phyloP scores from a whole-genome alignment of 2,329 filamentous ascomycete species.

The Alternaria hordeiaustralica region DNA sequence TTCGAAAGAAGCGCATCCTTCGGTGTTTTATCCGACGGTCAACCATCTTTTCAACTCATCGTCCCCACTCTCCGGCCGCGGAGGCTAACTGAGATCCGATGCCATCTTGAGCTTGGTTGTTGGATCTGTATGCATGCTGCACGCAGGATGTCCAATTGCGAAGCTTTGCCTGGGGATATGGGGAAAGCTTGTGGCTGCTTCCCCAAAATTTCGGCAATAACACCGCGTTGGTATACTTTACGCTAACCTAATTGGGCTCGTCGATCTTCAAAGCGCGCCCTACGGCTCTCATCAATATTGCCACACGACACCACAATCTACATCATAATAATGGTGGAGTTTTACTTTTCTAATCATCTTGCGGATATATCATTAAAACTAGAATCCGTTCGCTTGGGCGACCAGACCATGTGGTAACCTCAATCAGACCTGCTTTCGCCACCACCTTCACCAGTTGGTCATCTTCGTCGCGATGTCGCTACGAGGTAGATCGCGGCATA shows the following conservation, averaged over 20 bases:
- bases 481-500: background rate
- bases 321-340: too few relatives aligned
- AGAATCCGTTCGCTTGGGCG: background rate
- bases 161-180: background rate
- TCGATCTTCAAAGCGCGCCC: background rate
- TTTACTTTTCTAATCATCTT: too few relatives aligned
- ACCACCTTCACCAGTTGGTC: background rate
- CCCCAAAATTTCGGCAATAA: slow-evolving; percentile 10
- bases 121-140: background rate
- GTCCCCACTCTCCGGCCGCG: slow-evolving; percentile 26
- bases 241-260: background rate
- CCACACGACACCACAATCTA: background rate
- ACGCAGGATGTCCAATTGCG: background rate
- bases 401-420: background rate
- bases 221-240: slow-evolving; percentile 2
- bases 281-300: background rate
- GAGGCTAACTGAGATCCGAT: slow-evolving; percentile 20
- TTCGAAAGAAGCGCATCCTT: slow-evolving; percentile 1
- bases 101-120: background rate
- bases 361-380: too few relatives aligned
- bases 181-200: background rate
- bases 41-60: background rate
- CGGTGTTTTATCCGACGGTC: slow-evolving; percentile 17
- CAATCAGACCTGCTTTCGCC: background rate
- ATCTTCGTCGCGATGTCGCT: background rate